phyloP scores from a whole-genome alignment of 441 rosid species.

The Arabidopsis hybrid region DNA sequence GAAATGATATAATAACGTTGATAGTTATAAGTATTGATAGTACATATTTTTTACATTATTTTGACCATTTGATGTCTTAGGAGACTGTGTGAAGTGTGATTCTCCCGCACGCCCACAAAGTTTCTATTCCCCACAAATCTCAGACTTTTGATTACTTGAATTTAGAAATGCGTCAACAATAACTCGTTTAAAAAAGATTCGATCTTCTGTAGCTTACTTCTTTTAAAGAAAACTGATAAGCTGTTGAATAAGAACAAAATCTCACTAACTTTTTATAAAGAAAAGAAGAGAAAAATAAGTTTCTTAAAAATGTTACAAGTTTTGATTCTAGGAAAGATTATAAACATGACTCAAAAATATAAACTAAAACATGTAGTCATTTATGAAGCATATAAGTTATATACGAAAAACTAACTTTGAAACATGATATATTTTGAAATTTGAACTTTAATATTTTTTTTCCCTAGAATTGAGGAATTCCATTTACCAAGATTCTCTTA shows the following conservation, averaged over 20 bases:
- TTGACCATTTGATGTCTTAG: conserved; percentile 64
- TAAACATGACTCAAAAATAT: not conserved
- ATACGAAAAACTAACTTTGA: too few relatives aligned
- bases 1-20: not conserved
- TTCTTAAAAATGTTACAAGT: not conserved
- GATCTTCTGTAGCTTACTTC: not conserved
- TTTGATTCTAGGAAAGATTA: not conserved
- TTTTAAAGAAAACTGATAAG: not conserved
- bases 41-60: conserved; percentile 39
- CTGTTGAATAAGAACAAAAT: not conserved
- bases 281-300: not conserved
- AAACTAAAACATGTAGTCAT: not conserved
- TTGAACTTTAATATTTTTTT: conserved; percentile 19
- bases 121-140: conserved; percentile 53
- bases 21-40: not conserved
- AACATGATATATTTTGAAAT: conserved; percentile 33
- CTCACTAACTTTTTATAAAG: not conserved
- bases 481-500: conserved; percentile 59
- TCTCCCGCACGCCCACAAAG: conserved; percentile 52
- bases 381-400: not conserved
- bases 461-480: conserved; percentile 42
- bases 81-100: conserved; percentile 58
- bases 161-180: not conserved
- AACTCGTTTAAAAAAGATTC: not conserved
- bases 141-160: conserved; percentile 31